A percentile compares a stretch with the other conserved stretches of the same genome.
Evolutionary conservation across 73 alveolate species (phyloP).

Genomic region (Paramecium sonneborni): DNA sequence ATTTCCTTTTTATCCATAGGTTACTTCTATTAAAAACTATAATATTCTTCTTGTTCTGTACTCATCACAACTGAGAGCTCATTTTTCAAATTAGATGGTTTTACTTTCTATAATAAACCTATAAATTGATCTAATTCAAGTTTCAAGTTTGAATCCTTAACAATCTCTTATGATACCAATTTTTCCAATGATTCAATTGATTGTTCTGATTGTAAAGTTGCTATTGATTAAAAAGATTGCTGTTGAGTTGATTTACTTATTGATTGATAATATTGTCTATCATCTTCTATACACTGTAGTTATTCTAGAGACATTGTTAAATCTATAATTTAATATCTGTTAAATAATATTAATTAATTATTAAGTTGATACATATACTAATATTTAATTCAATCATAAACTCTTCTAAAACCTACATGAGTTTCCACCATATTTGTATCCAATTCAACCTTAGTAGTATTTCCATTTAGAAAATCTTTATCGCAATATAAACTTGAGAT

Average conservation of each 20-base stretch:
- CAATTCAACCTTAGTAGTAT: background rate
- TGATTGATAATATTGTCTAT: background rate
- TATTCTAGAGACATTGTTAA: conserved; percentile 7
- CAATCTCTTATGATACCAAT: conserved; percentile 1
- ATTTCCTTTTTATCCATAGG: conserved; percentile 31
- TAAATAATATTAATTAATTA: background rate
- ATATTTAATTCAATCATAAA: conserved; percentile 28
- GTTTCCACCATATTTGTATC: conserved; percentile 52
- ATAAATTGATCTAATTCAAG: conserved; percentile 4
- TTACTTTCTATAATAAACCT: conserved; percentile 22
- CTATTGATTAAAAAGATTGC: conserved; percentile 2
- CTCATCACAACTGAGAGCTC: conserved; percentile 45
- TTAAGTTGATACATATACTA: background rate
- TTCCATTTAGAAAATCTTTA: background rate
- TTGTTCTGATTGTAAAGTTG: background rate
- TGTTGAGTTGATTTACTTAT: conserved; percentile 16
- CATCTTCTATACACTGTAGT: background rate
- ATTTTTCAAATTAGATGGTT: conserved; percentile 28
- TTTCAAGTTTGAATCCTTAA: background rate
- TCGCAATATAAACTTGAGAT: background rate
- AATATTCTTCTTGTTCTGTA: conserved; percentile 49
- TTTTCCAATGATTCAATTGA: conserved; percentile 43
- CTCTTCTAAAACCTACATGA: conserved; percentile 58
- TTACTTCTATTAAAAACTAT: conserved; percentile 23
- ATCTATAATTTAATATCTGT: background rate